Evolutionary conservation across 2,329 filamentous ascomycete species (phyloP), one percentile per base, ranked within the genome.

Genomic region (Pezicula carpinea): DNA sequence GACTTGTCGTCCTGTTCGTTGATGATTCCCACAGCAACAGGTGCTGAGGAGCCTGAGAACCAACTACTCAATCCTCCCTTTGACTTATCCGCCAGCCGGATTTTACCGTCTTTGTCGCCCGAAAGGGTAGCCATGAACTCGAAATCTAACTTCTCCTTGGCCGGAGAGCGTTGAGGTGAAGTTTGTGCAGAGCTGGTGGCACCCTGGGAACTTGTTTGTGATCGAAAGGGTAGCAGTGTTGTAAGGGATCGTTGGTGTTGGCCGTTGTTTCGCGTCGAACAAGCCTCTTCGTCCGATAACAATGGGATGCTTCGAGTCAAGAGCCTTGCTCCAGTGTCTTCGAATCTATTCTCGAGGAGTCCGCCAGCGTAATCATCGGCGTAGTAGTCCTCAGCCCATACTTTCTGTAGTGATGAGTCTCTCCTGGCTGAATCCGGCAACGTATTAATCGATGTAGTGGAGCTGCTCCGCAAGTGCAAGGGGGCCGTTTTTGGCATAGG

Each of bases 41-140:
- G 50, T 26, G 54, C 51, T 29, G 59, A 60, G 7, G 54, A 53
- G 1, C 61, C 59, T 18, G 51, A 47, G 36, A 64, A 63, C 60
- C 60, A 63, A 33, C 56, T 54, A 18, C 53, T 53, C 19, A 59
- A 34, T 11, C 57, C 54, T 18, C 56, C 56, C 31, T 52, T 58
- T 7, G 57, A 51, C 34, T 52, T 61, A 41, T 62, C 55, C 23
- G 51, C 47, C 18, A 58, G 39, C 26, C 54, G 58, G 21, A 53
- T 50, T 3, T 54, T 34, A 14, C 55, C 55, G 19, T 58, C 55
- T 39, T 51, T 53, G 44, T 61, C 60, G 22, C 60, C 60, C 4
- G 60, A 59, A 5, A 62, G 45, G 18, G 56, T 59, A 46, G 58
- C 50, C 57, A 59, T 61, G 42, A 57, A 59, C 31, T 53, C 53